Percentiles rank a stretch among this genome's conserved stretches.
Conservation (phyloP, 306 rosid species). For the Quercus suber region DNA sequence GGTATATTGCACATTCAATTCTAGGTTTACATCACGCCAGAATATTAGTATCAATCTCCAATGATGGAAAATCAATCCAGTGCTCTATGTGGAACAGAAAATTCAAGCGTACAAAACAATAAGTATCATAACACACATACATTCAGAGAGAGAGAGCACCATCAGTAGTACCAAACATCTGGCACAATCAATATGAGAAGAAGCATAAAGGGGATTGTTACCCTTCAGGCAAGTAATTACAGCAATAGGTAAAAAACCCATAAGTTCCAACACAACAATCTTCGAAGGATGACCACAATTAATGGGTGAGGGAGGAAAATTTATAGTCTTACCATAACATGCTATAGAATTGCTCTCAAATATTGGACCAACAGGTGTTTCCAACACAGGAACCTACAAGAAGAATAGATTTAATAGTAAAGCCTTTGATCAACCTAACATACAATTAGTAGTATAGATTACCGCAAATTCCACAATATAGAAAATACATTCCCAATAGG, state of each 20-base stretch:
- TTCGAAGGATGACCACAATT: not conserved
- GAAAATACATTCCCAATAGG: constrained; percentile 73
- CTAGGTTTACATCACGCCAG: constrained; percentile 34
- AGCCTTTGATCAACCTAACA: not conserved
- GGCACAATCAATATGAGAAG: constrained; percentile 55
- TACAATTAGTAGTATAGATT: not conserved
- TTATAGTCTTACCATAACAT: constrained; percentile 48
- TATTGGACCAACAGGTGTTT: constrained; percentile 68
- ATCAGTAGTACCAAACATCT: not conserved
- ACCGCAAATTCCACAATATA: not conserved
- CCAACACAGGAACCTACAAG: not conserved
- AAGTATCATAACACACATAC: not conserved
- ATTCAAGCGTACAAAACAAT: constrained; percentile 25
- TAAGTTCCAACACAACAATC: not conserved
- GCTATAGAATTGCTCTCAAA: constrained; percentile 89
- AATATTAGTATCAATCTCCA: constrained; percentile 60
- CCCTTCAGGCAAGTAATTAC: constrained; percentile 61
- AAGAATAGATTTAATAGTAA: not conserved
- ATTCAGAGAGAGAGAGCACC: constrained; percentile 20
- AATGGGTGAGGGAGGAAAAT: not conserved
- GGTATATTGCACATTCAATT: constrained; percentile 33
- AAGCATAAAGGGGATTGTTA: constrained; percentile 49
- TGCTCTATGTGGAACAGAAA: constrained; percentile 69
- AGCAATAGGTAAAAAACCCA: constrained; percentile 8
- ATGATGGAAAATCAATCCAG: constrained; percentile 76